Conservation (phyloP, 2,329 filamentous ascomycete genomes). For the Botryotinia globosa region DNA sequence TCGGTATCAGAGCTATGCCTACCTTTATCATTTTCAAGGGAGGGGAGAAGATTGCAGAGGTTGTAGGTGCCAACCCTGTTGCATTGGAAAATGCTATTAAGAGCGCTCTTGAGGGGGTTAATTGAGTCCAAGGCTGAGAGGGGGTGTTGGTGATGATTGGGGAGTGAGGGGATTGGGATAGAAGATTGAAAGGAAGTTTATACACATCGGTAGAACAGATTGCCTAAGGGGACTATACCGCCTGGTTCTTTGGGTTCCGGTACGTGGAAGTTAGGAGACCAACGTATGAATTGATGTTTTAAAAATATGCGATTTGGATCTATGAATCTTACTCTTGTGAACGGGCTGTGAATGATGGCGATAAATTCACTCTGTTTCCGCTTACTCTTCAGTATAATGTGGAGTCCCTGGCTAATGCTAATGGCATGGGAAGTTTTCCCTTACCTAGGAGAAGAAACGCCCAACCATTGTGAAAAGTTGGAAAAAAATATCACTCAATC, state of each 20-base stretch:
- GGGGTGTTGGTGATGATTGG: not conserved
- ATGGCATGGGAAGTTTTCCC: not conserved
- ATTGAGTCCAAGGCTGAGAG: not conserved
- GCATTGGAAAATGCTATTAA: slow-evolving; percentile 52
- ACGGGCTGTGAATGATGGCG: too few species aligned
- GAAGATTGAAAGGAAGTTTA: not conserved
- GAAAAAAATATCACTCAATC: not conserved
- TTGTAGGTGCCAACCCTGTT: slow-evolving; percentile 78
- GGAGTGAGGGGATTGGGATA: not conserved
- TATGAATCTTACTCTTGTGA: not conserved
- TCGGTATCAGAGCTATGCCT: slow-evolving; percentile 86
- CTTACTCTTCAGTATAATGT: not conserved
- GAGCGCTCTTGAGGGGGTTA: not conserved
- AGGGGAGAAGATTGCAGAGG: slow-evolving; percentile 67
- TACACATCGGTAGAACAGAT: not conserved
- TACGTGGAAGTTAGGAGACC: not conserved
- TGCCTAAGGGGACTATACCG: not conserved
- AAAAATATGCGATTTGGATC: not conserved
- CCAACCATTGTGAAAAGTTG: not conserved
- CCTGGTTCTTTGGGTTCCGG: not conserved
- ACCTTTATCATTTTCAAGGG: slow-evolving; percentile 84
- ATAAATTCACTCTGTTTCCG: accelerated
- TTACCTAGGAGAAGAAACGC: not conserved
- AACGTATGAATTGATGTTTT: not conserved
- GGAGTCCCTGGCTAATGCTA: accelerated